Evolutionary conservation across 2,329 filamentous ascomycete genomes (phyloP).

Genomic region (Bisporella sp.): DNA sequence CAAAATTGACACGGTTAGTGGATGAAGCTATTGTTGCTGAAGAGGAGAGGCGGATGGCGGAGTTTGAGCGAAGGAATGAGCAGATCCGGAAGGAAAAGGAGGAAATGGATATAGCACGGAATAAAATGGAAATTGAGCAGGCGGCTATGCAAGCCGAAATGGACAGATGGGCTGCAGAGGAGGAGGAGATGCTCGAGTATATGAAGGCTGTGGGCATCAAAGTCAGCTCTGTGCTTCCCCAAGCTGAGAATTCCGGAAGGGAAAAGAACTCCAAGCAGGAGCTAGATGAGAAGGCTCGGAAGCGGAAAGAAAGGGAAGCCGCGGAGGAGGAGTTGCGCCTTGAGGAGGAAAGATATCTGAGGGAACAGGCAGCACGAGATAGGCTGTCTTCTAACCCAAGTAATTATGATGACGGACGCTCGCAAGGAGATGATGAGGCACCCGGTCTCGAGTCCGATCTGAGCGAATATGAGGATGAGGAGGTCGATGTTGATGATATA

Average conservation of each 20-base stretch:
- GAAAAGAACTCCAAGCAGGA: neutral
- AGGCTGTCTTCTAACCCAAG: neutral
- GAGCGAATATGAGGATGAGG: neutral
- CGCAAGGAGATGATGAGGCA: neutral
- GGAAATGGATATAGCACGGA: neutral
- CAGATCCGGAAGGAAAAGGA: neutral
- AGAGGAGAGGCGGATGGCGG: conserved; percentile 12
- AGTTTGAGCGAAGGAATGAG: conserved; percentile 5
- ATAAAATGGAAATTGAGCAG: neutral
- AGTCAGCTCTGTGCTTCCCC: neutral
- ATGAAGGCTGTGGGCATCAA: neutral
- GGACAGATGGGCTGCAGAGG: neutral
- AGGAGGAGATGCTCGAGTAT: neutral
- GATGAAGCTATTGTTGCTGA: conserved; percentile 1
- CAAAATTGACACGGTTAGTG: neutral
- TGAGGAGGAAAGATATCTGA: conserved; percentile 1
- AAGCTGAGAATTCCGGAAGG: neutral
- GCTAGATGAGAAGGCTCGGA: conserved; percentile 2
- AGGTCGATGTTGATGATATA: neutral
- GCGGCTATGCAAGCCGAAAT: neutral
- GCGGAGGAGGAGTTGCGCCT: conserved; percentile 2
- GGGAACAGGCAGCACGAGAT: neutral
- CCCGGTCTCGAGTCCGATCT: neutral
- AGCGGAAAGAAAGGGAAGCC: neutral
- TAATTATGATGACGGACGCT: neutral